These are phyloP conservation scores for Globisporangium echinulatum DNA, from an alignment of 352 stramenopile genomes.

Conservation along the genomic window DNA sequence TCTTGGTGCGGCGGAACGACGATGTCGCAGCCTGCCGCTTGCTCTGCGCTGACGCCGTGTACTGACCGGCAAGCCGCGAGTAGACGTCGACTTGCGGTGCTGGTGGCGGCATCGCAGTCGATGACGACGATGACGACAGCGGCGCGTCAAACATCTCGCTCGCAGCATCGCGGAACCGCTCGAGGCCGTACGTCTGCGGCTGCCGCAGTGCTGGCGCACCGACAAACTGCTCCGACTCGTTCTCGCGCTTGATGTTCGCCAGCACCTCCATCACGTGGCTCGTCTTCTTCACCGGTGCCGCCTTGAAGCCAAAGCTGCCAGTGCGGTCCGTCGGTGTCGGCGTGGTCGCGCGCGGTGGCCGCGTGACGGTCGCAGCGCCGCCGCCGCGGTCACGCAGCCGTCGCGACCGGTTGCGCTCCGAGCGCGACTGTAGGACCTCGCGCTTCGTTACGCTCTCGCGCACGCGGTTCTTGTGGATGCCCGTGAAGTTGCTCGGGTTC, in stretches of 20 bases:
- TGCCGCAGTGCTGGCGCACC: constrained; percentile 36
- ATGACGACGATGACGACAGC: neutral
- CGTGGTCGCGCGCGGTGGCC: constrained; percentile 34
- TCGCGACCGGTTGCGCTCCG: constrained; percentile 64
- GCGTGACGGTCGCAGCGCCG: constrained; percentile 21
- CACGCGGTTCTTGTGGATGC: constrained; percentile 84
- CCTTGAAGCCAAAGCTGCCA: constrained; percentile 41
- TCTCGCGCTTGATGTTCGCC: constrained; percentile 77
- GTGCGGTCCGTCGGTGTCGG: constrained; percentile 59
- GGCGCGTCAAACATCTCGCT: constrained; percentile 9
- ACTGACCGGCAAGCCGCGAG: constrained; percentile 71
- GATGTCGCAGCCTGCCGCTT: constrained; percentile 51
- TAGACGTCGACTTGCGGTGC: constrained; percentile 68
- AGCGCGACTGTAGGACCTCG: constrained; percentile 68
- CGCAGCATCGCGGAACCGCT: constrained; percentile 6
- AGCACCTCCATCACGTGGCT: constrained; percentile 77
- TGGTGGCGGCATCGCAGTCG: constrained; percentile 35
- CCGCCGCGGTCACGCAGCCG: constrained; percentile 59
- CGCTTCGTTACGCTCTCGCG: constrained; percentile 75
- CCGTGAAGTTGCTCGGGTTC: constrained; percentile 84
- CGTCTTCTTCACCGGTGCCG: constrained; percentile 42
- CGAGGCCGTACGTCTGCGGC: constrained; percentile 33
- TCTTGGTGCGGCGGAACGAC: constrained; percentile 21
- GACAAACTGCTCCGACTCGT: constrained; percentile 53
- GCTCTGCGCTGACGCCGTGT: constrained; percentile 77